Base-by-base conservation (phyloP, 2,329 filamentous ascomycete species). In the Penicillium sumatraense region DNA sequence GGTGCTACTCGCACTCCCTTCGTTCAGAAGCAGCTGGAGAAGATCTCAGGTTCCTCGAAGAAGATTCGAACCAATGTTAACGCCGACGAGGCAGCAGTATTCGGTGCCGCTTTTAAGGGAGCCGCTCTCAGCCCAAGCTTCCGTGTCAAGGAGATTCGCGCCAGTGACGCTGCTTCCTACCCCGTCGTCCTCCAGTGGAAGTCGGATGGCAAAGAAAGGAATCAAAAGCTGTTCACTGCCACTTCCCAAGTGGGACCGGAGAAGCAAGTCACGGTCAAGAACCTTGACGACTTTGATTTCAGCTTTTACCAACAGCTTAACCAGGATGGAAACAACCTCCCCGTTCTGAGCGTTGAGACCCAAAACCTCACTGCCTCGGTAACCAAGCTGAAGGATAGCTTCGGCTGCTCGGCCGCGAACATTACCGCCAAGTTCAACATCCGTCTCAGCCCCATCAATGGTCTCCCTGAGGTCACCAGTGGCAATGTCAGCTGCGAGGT, bases 1-100 rank as follows among this genome's bases (percentile, higher is more conserved):
- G 95, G 95, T 64, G 89, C 88, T 41, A 88, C 91, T 42, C 87
- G 95, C 58, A 98, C 93, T 8, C 95, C 95, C 0, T 97, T 98
- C 67, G 91, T 99, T 10, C 93, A 98, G 74, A 93, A 88, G 75
- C 84, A 89, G 66, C 85, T 99, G 14, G 92, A 97, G 76, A 85
- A 86, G 58, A 75, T 90, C 40, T 84, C 87, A 48, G 89, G 90
- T 33, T 84, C 83, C 16, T 76, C 86, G 7, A 86, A 89, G 49
- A 97, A 96, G 80, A 82, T 99, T 56, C 89, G 92, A 61, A 89
- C 88, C 69, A 99, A 96, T 67, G 95, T 99, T 70, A 99, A 99
- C 78, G 90, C 93, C 10, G 95, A 99, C 68, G 95, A 99, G 77
- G 89, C 95, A 21, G 95, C 95, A 48, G 95, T 96, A 9, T 96